These are phyloP conservation scores for Adansonia rubrostipa DNA, from an alignment of 441 rosid species.

Conservation along the genomic window DNA sequence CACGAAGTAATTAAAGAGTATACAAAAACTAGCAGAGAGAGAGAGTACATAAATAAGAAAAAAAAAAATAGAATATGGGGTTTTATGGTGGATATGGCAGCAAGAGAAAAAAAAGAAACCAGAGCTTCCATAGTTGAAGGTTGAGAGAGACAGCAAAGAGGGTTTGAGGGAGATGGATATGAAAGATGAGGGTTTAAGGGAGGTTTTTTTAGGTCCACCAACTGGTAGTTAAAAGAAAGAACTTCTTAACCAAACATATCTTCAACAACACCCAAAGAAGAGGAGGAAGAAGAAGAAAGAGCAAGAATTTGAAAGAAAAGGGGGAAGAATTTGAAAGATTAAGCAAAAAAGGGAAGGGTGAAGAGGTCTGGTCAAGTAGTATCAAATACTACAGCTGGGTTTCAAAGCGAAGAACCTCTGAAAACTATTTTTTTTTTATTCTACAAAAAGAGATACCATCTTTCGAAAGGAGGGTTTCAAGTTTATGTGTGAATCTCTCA, in stretches of 20 bases:
- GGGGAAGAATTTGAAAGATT: background rate
- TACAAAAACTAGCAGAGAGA: background rate
- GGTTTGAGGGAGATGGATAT: background rate
- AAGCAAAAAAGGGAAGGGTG: no score
- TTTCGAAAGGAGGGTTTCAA: conserved; percentile 25
- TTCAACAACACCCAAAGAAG: conserved; percentile 35
- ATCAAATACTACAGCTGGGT: conserved; percentile 46
- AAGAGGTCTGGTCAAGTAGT: conserved; percentile 38
- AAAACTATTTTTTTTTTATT: conserved; percentile 18
- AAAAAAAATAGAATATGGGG: conserved; percentile 37
- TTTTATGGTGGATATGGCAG: conserved; percentile 43
- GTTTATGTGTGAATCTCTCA: conserved; percentile 47
- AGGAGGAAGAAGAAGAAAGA: conserved; percentile 21
- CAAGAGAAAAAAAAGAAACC: conserved; percentile 42
- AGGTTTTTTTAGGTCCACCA: conserved; percentile 90
- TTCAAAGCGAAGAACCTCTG: conserved; percentile 43
- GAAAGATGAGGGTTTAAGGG: conserved; percentile 49
- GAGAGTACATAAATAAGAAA: background rate
- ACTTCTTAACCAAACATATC: conserved; percentile 68
- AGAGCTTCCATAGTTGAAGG: conserved; percentile 50
- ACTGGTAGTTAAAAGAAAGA: conserved; percentile 86
- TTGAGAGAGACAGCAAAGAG: conserved; percentile 47
- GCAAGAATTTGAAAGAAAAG: conserved; percentile 26
- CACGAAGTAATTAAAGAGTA: conserved; percentile 10
- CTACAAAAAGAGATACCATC: conserved; percentile 19